Percentiles rank a stretch among this genome's conserved stretches.
These are phyloP conservation scores for Zasmidium citrigriseum DNA, from an alignment of 2,329 filamentous ascomycete species.

Conservation along the genomic window DNA sequence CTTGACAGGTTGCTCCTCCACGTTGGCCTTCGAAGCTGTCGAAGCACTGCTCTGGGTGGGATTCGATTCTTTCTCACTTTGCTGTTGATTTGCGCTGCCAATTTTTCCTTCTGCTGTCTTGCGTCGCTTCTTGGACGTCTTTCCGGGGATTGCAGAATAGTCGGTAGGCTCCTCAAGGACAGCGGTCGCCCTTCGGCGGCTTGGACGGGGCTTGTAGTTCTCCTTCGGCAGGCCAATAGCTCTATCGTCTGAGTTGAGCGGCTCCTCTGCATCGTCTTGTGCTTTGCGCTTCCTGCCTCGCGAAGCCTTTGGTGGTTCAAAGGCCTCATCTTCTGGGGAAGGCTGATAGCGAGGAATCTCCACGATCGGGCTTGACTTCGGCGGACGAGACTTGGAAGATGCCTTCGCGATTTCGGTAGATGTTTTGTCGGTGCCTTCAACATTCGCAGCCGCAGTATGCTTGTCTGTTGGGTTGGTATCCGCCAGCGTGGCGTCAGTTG, in stretches of 20 bases:
- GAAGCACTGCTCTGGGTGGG: background rate
- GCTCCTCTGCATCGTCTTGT: constrained; percentile 20
- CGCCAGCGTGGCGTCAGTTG: background rate
- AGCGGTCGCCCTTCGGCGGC: constrained; percentile 33
- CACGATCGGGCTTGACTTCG: constrained; percentile 21
- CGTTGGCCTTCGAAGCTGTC: background rate
- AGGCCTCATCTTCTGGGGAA: background rate
- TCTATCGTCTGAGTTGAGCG: constrained; percentile 32
- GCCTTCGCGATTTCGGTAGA: background rate
- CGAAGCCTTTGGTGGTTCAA: background rate
- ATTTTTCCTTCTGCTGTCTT: constrained; percentile 25
- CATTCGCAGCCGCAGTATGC: too few species aligned
- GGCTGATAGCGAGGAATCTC: constrained; percentile 9
- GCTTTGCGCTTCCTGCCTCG: constrained; percentile 26
- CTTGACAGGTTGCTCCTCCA: background rate
- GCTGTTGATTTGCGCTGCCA: background rate
- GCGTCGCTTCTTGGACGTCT: constrained; percentile 44
- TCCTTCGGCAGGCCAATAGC: constrained; percentile 41
- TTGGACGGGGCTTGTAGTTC: constrained; percentile 41
- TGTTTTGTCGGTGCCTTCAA: too few species aligned
- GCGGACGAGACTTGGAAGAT: background rate
- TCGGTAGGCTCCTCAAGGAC: constrained; percentile 31
- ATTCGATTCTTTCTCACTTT: background rate
- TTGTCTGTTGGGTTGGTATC: background rate
- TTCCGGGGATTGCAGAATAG: constrained; percentile 41